Conservation (phyloP, 1,139 yeast species). For the Pichia inconspicua region DNA sequence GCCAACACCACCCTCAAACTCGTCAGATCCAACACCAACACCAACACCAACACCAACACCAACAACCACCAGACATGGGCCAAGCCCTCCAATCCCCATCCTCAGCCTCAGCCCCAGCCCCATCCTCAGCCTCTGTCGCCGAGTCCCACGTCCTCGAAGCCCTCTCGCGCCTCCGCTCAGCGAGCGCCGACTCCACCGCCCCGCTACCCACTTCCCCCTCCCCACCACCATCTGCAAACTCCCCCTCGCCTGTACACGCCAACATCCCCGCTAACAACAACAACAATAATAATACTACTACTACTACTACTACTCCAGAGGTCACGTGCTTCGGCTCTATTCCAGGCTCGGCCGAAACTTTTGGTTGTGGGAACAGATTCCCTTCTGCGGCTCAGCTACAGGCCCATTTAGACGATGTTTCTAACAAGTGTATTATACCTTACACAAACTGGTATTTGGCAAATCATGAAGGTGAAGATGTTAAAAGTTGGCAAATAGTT, state of each 20-base stretch:
- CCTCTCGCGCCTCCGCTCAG: constrained; percentile 8
- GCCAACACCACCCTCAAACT: neutral
- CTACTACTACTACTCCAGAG: too few relatives aligned
- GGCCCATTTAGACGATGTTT: constrained; percentile 1
- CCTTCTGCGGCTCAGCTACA: neutral
- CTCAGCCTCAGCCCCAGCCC: neutral
- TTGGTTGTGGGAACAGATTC: constrained; percentile 6
- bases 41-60: neutral
- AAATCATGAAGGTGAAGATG: neutral
- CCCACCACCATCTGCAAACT: neutral
- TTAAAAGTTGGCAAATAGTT: neutral
- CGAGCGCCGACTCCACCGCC: constrained; percentile 1
- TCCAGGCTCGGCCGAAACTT: neutral
- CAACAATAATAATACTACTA: neutral
- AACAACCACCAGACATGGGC: neutral
- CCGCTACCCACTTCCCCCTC: neutral
- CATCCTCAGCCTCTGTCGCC: neutral
- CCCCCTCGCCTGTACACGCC: neutral
- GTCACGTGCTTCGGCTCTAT: neutral
- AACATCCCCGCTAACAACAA: neutral
- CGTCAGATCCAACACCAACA: too few relatives aligned
- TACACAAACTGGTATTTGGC: neutral
- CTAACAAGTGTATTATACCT: neutral
- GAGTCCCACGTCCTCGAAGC: constrained; percentile 13
- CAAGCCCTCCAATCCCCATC: neutral